Percentiles rank a stretch among this genome's conserved stretches.
Conservation (phyloP, 768 basidiomycete genomes). For the Lentinula sp. region DNA sequence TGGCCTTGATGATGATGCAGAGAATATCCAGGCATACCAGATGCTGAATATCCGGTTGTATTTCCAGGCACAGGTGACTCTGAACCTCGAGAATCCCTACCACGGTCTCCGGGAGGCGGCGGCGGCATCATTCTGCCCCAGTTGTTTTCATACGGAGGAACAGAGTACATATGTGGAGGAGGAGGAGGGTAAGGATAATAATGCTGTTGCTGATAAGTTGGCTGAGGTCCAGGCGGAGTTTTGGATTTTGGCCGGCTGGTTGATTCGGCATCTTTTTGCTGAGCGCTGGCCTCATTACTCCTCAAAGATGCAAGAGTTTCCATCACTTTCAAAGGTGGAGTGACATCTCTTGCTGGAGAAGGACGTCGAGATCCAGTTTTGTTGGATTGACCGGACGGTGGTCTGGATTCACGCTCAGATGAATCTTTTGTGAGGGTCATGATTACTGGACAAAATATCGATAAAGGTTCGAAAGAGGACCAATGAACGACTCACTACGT, state of each 20-base stretch:
- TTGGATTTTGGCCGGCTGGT: background rate
- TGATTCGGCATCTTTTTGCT: background rate
- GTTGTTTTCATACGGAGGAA: background rate
- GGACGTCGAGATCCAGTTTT: background rate
- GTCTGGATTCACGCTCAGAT: background rate
- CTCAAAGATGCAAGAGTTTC: background rate
- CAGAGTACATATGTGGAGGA: background rate
- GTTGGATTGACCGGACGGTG: background rate
- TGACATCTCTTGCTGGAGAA: background rate
- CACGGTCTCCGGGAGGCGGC: background rate
- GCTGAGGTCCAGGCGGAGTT: background rate
- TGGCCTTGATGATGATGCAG: background rate
- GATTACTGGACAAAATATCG: background rate
- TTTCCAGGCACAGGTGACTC: background rate
- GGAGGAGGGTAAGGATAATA: slow-evolving; percentile 1
- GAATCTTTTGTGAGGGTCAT: slow-evolving; percentile 1
- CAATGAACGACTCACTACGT: background rate
- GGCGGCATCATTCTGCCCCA: background rate
- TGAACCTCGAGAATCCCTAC: background rate
- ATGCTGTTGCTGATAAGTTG: background rate
- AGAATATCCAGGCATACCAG: slow-evolving; percentile 1
- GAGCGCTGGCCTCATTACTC: background rate
- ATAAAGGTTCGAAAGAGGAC: background rate
- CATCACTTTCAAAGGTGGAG: background rate
- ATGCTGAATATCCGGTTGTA: background rate